Percentiles rank a stretch among this genome's conserved stretches.
Evolutionary conservation across 2,329 filamentous ascomycete species (phyloP).

Genomic region (Geosmithia flava): DNA sequence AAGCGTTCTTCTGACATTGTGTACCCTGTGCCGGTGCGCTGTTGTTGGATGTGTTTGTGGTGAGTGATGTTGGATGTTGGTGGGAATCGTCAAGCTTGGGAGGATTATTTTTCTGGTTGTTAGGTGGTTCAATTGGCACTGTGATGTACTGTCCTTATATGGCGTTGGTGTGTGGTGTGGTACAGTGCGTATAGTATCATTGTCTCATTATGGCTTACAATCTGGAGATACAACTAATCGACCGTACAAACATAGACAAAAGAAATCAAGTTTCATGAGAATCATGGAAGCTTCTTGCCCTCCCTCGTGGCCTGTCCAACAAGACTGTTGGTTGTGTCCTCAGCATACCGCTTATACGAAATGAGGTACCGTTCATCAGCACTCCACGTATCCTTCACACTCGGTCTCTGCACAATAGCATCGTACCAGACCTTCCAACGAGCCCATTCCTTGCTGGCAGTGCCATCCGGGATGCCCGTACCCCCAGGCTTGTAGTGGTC

Average conservation of each 20-base stretch:
- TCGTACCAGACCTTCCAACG: slow-evolving; percentile 54
- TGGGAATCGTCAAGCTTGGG: not conserved
- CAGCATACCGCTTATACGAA: slow-evolving; percentile 56
- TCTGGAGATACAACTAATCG: not conserved
- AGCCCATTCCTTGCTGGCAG: slow-evolving; percentile 45
- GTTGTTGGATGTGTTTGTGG: not conserved
- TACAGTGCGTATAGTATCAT: too few relatives aligned
- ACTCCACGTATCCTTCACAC: slow-evolving; percentile 56
- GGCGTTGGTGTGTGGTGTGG: not conserved
- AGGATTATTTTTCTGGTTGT: not conserved
- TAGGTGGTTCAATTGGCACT: not conserved
- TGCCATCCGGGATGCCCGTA: slow-evolving; percentile 32
- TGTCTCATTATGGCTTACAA: too few relatives aligned
- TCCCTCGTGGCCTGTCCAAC: slow-evolving; percentile 50
- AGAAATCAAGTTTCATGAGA: too few relatives aligned
- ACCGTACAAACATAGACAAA: not conserved
- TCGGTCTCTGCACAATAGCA: slow-evolving; percentile 46
- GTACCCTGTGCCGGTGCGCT: not conserved
- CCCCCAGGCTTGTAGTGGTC: slow-evolving; percentile 59
- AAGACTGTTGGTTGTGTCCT: slow-evolving; percentile 50
- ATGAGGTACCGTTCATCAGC: slow-evolving; percentile 53
- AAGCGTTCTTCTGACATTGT: slow-evolving; percentile 47
- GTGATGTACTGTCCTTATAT: not conserved
- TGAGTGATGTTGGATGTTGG: too few relatives aligned
- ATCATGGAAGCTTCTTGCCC: slow-evolving; percentile 44